Base-by-base conservation (phyloP, 441 rosid species). In the Arabidopsis lyrata region DNA sequence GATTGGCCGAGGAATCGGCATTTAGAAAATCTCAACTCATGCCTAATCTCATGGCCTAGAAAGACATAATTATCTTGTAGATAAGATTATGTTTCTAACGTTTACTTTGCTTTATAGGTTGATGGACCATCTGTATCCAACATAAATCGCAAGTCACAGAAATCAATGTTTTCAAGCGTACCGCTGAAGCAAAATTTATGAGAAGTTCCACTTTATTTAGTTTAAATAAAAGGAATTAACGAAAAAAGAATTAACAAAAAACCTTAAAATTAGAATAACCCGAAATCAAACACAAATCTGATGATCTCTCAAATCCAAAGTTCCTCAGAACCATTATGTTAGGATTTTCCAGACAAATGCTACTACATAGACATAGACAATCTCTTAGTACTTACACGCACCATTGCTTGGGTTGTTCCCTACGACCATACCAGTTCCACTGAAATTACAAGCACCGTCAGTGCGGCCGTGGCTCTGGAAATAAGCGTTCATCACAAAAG, bases 401-500 rank as follows among this genome's bases (percentile, higher is more conserved):
- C 60, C 80, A 72, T 39, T 67, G 47, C 75, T 80, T 55, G 83
- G 83, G 20, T 80, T 75, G 61, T 67, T 72, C 65, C 59, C 56
- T 35, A 73, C 77, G 1, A 80, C 45, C 0, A 80, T 27, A 5
- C 83, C 85, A 5, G 77, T 78, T 58, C 81, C 79, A 12, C 83
- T 66, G 73, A 84, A 84, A 29, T 80, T 68, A 57, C 85, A 84
- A 42, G 67, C 42, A 13, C 50, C 64, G 3, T 72, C 76, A 20
- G 4, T 45, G 41, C 48, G 78, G 0, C 87, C 86, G 6, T 78
- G 75, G 13, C 72, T 72, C 75, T 81, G 85, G 65, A 73, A 84
- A 73, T 72, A 84, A 57, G 86, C 79, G 38, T 84, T 82, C 87
- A 84, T 84, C 56, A 74, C 73, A 73, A 66, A 84, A 0, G 83